Base-by-base conservation (phyloP, 306 rosid species). In the Luffa aegyptiaca region DNA sequence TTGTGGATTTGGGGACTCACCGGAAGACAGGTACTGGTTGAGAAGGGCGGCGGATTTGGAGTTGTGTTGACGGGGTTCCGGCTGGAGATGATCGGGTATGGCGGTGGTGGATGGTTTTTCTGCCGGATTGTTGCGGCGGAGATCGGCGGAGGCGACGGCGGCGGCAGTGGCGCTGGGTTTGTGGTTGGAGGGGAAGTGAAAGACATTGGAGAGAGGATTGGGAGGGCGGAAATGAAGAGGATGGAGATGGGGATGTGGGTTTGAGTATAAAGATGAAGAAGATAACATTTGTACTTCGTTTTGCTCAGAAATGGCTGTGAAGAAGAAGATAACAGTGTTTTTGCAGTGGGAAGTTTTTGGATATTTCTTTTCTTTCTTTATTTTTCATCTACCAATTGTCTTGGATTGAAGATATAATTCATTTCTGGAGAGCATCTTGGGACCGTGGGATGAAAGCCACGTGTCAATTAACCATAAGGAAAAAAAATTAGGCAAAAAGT, bases 41-140 rank as follows among this genome's bases (percentile, higher is more conserved):
- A 86, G 83, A 75, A 83, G 79, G 80, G 84, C 66, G 20, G 94
- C 81, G 87, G 98, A 94, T 83, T 92, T 94, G 83, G 96, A 85
- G 57, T 94, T 94, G 84, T 94, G 98, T 41, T 63, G 81, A 53
- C 97, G 93, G 66, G 80, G 86, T 61, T 81, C 46, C 59, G 85
- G 83, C 33, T 84, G 83, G 3, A 75, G 80, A 17, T 71, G 56
- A 8, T 85, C 83, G 52, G 85, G 74, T 75, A 20, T 26, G 8
- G 79, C 52, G 26, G 49, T 10, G 55, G 39, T 51, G 80, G 84
- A 33, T 46, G 66, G 79, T 79, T 78, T 86, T 48, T 85, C 75
- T 8, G 70, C 3, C 16, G 83, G 84, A 84, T 81, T 48, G 77
- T 83, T 55, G 81, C 20, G 62, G 65, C 13, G 72, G 42, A 84